Percentiles rank a stretch among this genome's conserved stretches.
These are phyloP conservation scores for Hypoxylon rubiginosum DNA, from an alignment of 2,329 filamentous ascomycete genomes.

Conservation along the genomic window DNA sequence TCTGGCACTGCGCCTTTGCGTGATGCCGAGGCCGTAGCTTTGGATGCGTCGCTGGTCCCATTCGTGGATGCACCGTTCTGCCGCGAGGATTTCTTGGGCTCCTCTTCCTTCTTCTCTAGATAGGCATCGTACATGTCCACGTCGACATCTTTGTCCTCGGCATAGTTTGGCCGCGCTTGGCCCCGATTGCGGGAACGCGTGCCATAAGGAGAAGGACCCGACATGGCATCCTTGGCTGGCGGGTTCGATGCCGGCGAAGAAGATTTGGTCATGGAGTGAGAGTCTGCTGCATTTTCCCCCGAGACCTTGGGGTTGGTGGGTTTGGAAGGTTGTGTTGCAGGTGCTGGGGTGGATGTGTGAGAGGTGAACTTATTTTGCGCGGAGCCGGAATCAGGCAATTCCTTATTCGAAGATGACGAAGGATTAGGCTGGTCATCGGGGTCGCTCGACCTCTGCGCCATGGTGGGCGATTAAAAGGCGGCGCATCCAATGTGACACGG, in stretches of 20 bases:
- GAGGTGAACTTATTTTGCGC: constrained; percentile 50
- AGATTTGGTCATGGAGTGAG: constrained; percentile 64
- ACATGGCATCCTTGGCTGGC: constrained; percentile 63
- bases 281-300: constrained; percentile 53
- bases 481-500: constrained; percentile 52
- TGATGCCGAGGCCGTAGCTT: constrained; percentile 49
- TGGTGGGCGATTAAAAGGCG: constrained; percentile 54
- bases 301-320: constrained; percentile 45
- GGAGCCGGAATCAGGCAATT: constrained; percentile 47
- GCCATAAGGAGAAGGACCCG: constrained; percentile 81
- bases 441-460: constrained; percentile 54
- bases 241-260: constrained; percentile 61
- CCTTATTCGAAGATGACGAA: constrained; percentile 53
- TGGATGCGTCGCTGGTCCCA: constrained; percentile 50
- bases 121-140: constrained; percentile 83
- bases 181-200: constrained; percentile 94
- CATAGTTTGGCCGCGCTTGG: constrained; percentile 89
- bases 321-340: constrained; percentile 44
- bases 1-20: constrained; percentile 57
- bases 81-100: constrained; percentile 69
- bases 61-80: constrained; percentile 57
- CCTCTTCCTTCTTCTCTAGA: constrained; percentile 67
- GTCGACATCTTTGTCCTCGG: constrained; percentile 92
- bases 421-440: constrained; percentile 54
- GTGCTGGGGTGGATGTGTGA: constrained; percentile 49